Evolutionary conservation across 148 eudicot genomes (phyloP), one percentile per base, ranked within the genome.

Genomic region (Hydrangea macrophylla): DNA sequence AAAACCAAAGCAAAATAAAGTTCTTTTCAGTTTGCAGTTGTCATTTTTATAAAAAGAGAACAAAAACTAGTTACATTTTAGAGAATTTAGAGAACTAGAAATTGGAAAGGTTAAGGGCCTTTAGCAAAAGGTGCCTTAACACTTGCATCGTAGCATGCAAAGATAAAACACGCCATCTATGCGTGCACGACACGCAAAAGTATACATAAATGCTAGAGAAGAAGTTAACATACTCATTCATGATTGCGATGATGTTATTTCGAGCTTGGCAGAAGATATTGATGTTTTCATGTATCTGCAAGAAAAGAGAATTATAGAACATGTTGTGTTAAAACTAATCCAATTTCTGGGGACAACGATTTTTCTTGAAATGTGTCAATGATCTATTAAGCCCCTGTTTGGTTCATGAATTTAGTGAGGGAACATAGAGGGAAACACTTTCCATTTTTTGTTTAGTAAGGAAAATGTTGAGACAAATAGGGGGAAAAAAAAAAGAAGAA

Each of bases 271-370:
- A 78, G 69, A 91, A 83, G 75, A 91, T 85, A 75, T 57, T 68
- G 50, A 84, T 74, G 80, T 91, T 91, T 23, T 91, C 96, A 53
- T 93, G 90, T 69, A 86, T 45, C 96, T 92, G 83, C 76, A 81
- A 60, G 57, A 55, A 67, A 70, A 74, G 33, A 67, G 39, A 68
- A 59, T 22, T 60, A 66, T 15, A 67, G 62, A 60, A 23, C n/a
- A 60, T 22, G 32, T 50, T 23, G 24, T 40, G 24, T 40, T 51
- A 65, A 35, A 25, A 58, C 32, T 35, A 65, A 42, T 23, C 60
- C 32, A 54, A 37, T 37, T 24, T 18, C 53, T 32, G 26, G 25
- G n/a, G 6, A 66, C 24, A 45, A 55, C n/a, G 55, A 11, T 64
- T 44, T 26, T 24, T 13, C 33, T 35, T 33, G 25, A 56, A 37